A percentile compares a stretch with the other conserved stretches of the same genome.
Conservation (phyloP, 768 basidiomycete species). For the Leucocoprinus leucothites region DNA sequence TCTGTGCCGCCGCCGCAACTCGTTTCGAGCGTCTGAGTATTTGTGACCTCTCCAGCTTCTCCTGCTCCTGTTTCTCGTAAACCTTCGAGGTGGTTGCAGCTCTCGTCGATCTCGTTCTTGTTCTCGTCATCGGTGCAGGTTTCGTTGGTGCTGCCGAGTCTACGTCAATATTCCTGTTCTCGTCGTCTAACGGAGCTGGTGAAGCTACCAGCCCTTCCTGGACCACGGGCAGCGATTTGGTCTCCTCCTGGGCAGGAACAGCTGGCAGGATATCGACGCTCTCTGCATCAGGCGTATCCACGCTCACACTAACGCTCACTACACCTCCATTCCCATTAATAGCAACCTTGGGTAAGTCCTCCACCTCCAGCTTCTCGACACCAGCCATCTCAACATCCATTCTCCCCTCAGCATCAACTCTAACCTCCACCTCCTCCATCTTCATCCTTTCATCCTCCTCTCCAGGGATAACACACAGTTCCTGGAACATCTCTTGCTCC, state of each 20-base stretch:
- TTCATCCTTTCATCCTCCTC: slow-evolving; percentile 15
- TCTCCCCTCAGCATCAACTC: background rate
- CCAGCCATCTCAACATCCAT: background rate
- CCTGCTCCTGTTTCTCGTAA: slow-evolving; percentile 5
- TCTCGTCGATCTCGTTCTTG: slow-evolving; percentile 3
- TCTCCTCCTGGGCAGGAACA: background rate
- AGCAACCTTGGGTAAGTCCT: slow-evolving; percentile 8
- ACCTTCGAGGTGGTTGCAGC: background rate
- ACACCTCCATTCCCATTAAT: background rate
- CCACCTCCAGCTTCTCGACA: slow-evolving; percentile 10
- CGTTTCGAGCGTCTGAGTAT: slow-evolving; percentile 64
- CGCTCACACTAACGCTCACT: background rate
- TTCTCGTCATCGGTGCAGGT: background rate
- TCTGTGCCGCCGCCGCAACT: slow-evolving; percentile 55
- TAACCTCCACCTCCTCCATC: slow-evolving; percentile 12
- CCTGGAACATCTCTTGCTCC: slow-evolving; percentile 69
- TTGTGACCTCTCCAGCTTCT: slow-evolving; percentile 16
- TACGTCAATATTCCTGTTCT: too few species aligned
- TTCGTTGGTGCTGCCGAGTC: background rate
- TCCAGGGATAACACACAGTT: slow-evolving; percentile 54
- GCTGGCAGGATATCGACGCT: background rate
- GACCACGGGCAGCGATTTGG: too few species aligned
- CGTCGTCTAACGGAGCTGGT: background rate
- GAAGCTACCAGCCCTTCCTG: too few species aligned
- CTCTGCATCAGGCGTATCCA: background rate